Percentiles rank a stretch among this genome's conserved stretches.
phyloP scores from a whole-genome alignment of 768 basidiomycete genomes.

The Tulasnella sp. region DNA sequence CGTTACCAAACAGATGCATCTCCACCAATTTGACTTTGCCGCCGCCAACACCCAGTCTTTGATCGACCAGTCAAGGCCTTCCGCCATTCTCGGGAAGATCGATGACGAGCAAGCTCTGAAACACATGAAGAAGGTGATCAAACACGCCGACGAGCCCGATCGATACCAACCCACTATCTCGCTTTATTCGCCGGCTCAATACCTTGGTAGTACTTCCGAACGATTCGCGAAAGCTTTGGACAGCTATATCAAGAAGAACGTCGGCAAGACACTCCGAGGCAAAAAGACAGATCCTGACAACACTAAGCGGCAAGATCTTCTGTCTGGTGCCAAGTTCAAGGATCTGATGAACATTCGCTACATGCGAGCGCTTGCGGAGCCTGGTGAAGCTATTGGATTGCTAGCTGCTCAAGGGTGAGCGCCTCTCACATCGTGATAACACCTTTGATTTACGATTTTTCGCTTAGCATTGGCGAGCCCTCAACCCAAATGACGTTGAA shows the following conservation, averaged over 20 bases:
- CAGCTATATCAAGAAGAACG: slow-evolving; percentile 65
- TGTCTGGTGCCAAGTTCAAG: slow-evolving; percentile 51
- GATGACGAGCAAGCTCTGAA: slow-evolving; percentile 54
- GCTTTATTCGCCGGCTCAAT: slow-evolving; percentile 62
- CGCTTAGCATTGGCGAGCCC: slow-evolving; percentile 86
- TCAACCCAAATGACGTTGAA: slow-evolving; percentile 99
- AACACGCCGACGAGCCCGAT: slow-evolving; percentile 43
- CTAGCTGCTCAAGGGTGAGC: slow-evolving; percentile 92
- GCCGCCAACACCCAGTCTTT: slow-evolving; percentile 75
- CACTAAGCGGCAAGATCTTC: slow-evolving; percentile 31
- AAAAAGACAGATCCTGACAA: slow-evolving; percentile 22
- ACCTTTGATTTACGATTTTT: neutral
- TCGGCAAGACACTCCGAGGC: slow-evolving; percentile 13
- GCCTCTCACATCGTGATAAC: neutral
- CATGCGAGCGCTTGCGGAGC: slow-evolving; percentile 85
- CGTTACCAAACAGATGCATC: slow-evolving; percentile 93
- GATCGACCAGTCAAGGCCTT: slow-evolving; percentile 54
- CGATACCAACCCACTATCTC: slow-evolving; percentile 62
- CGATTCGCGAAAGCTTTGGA: slow-evolving; percentile 72
- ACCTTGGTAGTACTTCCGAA: slow-evolving; percentile 86
- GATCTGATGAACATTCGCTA: slow-evolving; percentile 86
- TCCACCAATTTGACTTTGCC: slow-evolving; percentile 83
- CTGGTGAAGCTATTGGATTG: slow-evolving; percentile 96
- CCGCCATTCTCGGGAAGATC: slow-evolving; percentile 42
- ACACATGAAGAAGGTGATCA: slow-evolving; percentile 87